phyloP scores from a whole-genome alignment of 2,329 filamentous ascomycete genomes.

The Basipetospora chlamydospora region DNA sequence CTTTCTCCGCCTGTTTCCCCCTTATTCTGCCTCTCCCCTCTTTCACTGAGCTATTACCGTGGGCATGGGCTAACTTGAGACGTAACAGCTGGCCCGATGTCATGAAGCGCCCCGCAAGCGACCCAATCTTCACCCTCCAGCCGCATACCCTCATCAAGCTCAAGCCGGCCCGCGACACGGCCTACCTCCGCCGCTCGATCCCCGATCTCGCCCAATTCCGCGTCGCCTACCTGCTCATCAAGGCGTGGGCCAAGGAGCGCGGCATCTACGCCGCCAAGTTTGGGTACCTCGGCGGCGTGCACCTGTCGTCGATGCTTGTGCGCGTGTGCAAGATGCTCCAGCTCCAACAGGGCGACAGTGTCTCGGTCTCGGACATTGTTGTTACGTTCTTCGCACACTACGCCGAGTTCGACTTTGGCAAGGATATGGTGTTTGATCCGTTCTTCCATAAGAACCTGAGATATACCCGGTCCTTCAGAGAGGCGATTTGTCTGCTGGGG shows the following conservation, averaged over 20 bases:
- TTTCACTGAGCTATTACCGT: not conserved
- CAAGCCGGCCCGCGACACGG: slow-evolving; percentile 48
- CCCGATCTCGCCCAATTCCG: slow-evolving; percentile 45
- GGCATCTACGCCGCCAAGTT: slow-evolving; percentile 53
- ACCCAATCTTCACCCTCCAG: slow-evolving; percentile 40
- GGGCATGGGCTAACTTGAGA: not conserved
- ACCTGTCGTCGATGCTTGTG: slow-evolving; percentile 47
- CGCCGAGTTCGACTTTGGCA: slow-evolving; percentile 42
- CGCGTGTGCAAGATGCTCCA: slow-evolving; percentile 43
- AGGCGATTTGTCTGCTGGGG: slow-evolving; percentile 49
- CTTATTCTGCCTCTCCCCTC: slow-evolving; percentile 10
- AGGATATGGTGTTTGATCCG: slow-evolving; percentile 40
- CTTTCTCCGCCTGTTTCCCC: not conserved
- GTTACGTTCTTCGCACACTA: slow-evolving; percentile 50
- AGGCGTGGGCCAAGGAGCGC: slow-evolving; percentile 44
- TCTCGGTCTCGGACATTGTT: slow-evolving; percentile 36
- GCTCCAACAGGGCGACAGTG: slow-evolving; percentile 17
- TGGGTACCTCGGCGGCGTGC: slow-evolving; percentile 50
- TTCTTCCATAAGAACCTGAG: slow-evolving; percentile 37
- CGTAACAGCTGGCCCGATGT: slow-evolving; percentile 27
- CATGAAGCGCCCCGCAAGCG: slow-evolving; percentile 30
- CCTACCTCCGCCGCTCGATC: slow-evolving; percentile 43
- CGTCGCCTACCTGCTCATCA: slow-evolving; percentile 43
- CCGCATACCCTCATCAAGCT: slow-evolving; percentile 43
- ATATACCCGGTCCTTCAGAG: slow-evolving; percentile 40